Evolutionary conservation across 2,329 filamentous ascomycete species (phyloP), one percentile per base, ranked within the genome.

Genomic region (Diatrype stigma): DNA sequence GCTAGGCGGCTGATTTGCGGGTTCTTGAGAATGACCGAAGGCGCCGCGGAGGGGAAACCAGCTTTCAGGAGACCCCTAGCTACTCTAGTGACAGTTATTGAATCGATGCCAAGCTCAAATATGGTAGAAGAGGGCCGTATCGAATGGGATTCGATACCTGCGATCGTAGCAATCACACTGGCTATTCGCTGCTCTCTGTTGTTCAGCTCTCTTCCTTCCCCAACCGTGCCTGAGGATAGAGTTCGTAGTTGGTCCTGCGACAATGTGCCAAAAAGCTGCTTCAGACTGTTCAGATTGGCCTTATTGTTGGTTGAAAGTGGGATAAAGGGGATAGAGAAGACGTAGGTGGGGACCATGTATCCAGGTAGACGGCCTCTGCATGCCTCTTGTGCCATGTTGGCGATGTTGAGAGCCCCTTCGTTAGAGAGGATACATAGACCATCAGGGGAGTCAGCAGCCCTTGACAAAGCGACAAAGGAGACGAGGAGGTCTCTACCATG

Each of bases 271-370:
- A 93, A 96, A 1, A 95, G 69, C 0, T 70, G 68, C 51, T 80
- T 85, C 2, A 96, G 70, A 34, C 77, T 74, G 61, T 87, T 93
- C 6, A 78, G 76, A 60, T 96, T 91, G 0, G 87, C 86, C 65
- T 96, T 96, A 69, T 96, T 96, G 67, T 96, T 96, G 6, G 88
- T 74, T 1, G 90, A 95, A 0, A 96, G 74, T 0, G 92, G 92
- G 49, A 96, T 84, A 7, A 73, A 77, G 0, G 84, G 78, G 7
- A 96, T 70, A 3, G 80, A 80, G 22, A 96, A 73, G 52, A 95
- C 84, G 62, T 94, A 89, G 0, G 90, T 92, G 1, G 92, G 93
- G 2, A 96, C 81, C 92, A 96, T 96, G 66, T 96, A 96, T 0
- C 79, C 80, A 0, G 92, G 89, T 3, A 96, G 77, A 21, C 76